These are phyloP conservation scores for Penicillium psychrofluorescens DNA, from an alignment of 495 filamentous ascomycete species.

Conservation along the genomic window DNA sequence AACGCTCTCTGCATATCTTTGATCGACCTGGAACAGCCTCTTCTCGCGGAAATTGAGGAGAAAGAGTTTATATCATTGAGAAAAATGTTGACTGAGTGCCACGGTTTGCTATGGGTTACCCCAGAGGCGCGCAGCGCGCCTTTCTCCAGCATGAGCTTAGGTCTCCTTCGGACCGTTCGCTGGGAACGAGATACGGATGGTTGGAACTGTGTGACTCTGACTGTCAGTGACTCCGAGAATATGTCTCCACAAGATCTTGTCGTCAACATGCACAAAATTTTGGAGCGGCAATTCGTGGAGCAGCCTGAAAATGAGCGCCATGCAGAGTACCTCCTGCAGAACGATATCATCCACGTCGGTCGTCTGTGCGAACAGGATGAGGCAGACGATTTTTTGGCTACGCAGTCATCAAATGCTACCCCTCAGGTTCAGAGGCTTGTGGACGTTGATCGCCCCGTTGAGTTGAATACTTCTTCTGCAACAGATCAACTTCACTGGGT, in stretches of 20 bases:
- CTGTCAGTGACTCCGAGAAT: constrained; percentile 2
- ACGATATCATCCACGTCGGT: constrained; percentile 19
- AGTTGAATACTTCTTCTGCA: background rate
- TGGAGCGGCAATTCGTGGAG: constrained; percentile 13
- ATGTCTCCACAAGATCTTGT: background rate
- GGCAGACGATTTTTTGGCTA: constrained; percentile 13
- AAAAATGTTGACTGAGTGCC: constrained; percentile 16
- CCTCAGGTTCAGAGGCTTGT: constrained; percentile 2
- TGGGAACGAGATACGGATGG: constrained; percentile 21
- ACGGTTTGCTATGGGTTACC: constrained; percentile 32
- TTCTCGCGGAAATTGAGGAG: constrained; percentile 1
- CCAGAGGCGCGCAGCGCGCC: background rate
- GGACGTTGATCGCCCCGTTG: constrained; percentile 4
- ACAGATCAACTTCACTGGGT: constrained; percentile 2
- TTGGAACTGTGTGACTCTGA: constrained; percentile 16
- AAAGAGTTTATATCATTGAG: constrained; percentile 3
- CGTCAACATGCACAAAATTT: constrained; percentile 6
- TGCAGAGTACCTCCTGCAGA: constrained; percentile 14
- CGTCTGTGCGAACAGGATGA: constrained; percentile 15
- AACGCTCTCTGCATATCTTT: constrained; percentile 8
- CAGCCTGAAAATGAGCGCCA: constrained; percentile 7
- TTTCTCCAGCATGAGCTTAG: constrained; percentile 11
- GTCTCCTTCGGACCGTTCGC: constrained; percentile 18
- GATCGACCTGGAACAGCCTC: constrained; percentile 8
- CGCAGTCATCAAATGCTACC: background rate